phyloP scores from a whole-genome alignment of 192 early-diverging fungal genomes.

The Podila clonocystis region DNA sequence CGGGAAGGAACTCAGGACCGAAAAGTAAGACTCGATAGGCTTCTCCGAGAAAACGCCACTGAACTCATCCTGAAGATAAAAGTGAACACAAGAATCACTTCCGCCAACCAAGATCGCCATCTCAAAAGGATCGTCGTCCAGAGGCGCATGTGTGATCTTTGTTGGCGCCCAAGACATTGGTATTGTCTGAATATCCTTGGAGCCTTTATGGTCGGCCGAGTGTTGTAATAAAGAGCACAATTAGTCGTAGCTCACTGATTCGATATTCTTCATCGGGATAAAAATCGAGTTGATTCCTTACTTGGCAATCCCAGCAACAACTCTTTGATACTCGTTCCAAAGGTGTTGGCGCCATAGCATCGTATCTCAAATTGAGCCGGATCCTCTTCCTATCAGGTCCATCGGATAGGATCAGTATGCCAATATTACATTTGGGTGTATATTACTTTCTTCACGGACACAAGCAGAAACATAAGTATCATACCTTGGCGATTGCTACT shows the following conservation, averaged over 20 bases:
- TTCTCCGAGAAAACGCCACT: conserved; percentile 10
- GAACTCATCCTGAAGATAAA: conserved; percentile 23
- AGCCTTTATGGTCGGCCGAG: neutral
- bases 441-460: neutral
- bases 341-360: conserved; percentile 35
- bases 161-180: conserved; percentile 41
- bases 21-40: conserved; percentile 12
- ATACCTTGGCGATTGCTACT: conserved; percentile 35
- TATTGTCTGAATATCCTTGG: conserved; percentile 36
- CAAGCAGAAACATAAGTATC: neutral
- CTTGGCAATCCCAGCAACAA: conserved; percentile 28
- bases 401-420: neutral
- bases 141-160: conserved; percentile 34
- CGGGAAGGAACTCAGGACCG: conserved; percentile 28
- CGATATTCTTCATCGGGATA: too few relatives aligned
- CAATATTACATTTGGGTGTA: neutral
- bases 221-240: neutral
- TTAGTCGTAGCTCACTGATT: too few relatives aligned
- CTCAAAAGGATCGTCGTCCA: conserved; percentile 45
- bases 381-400: conserved; percentile 15
- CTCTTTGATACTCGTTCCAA: conserved; percentile 28
- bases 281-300: neutral
- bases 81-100: conserved; percentile 42
- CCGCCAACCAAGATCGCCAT: conserved; percentile 44
- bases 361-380: conserved; percentile 37